Base-by-base conservation (phyloP, 805 yeast genomes). In the Isabelozyma rhagii region DNA sequence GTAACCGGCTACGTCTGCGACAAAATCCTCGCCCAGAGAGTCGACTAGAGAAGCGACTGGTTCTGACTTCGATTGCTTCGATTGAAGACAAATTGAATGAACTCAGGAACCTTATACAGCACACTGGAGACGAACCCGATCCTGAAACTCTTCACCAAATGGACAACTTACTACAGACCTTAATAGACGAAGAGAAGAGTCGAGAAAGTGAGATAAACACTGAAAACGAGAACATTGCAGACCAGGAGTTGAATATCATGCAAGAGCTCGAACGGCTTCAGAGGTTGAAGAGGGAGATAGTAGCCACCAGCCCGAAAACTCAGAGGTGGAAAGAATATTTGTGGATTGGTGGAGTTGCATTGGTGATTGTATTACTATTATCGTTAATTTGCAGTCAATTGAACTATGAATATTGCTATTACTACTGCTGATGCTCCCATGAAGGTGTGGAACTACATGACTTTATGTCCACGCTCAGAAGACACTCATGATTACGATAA, bases 371-470 rank as follows among this genome's bases (percentile, higher is more conserved):
- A 47, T 47, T 65, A 13, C 46, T 53, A 15, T 51, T 62, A 13
- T 64, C 68, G 28, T 57, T 62, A 44, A 25, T 61, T 34, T 66
- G 64, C 11, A 67, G 72, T n/a, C 70, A 64, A 15, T 54, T 65
- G 28, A 56, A 60, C 27, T 71, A 71, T 51, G 69, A 69, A 14
- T 72, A 72, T 56, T 72, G 78, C 55, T 73, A 73, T 58, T 72
- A 68, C 57, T 62, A 61, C 54, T 72, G 77, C 55, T 72, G 48
- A 57, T 11, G 17, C 4, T 4, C 10, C 1, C n/a, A 31, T 13
- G 10, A 31, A 5, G 36, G n/a, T 13, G n/a, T 3, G 4, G 36
- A 5, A 31, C 10, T 8, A 31, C n/a, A 5, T 10, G n/a, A 31
- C 25, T 21, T 21, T 21, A 4, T 5, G 6, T 21, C 25, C 25